Base-by-base conservation (phyloP, 106 monocot species). In the Hemerocallis citrina region DNA sequence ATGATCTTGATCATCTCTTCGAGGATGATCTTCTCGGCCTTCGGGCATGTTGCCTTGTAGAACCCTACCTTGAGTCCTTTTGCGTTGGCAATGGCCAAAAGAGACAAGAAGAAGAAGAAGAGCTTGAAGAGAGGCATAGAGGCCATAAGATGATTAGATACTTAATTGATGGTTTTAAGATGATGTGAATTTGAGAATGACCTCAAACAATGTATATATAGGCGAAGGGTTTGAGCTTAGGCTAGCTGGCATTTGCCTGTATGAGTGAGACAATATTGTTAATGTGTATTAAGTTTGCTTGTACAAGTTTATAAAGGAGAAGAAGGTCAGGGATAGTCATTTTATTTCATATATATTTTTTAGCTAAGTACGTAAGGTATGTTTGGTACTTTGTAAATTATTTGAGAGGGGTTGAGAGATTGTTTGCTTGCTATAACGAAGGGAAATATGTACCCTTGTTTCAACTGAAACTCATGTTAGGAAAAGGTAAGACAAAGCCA, bases 31-130 rank as follows among this genome's bases (percentile, higher is more conserved):
- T 25, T 33, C 57, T 87, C 87, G 0, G 75, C 78, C 0, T 73
- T 12, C 9, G 82, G 82, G 54, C 87, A 88, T 1, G 66, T 71
- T 29, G 57, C 48, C 4, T 37, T 2, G 44, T 89, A 89, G 67
- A 71, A 83, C 23, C 80, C 82, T 24, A 69, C 27, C 21, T 61
- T 71, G 54, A 87, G 31, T 1, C 39, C 46, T 38, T 68, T 22
- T 33, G 56, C 55, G 23, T 35, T 30, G 12, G 28, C 37, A 7
- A 13, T 31, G 8, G 24, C 20, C 27, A 35, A 29, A 3, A 67
- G 44, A 47, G 55, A 12, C 0, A 71, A 21, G 4, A 69, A 27
- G 30, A 36, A 27, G 22, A 69, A 50, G 1, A 57, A 19, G 24
- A 57, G 37, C 55, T 57, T 72, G 35, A 34, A 55, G 25, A 66